Base-by-base conservation (phyloP, 2,329 filamentous ascomycete species). In the Bipolaris victoriae region DNA sequence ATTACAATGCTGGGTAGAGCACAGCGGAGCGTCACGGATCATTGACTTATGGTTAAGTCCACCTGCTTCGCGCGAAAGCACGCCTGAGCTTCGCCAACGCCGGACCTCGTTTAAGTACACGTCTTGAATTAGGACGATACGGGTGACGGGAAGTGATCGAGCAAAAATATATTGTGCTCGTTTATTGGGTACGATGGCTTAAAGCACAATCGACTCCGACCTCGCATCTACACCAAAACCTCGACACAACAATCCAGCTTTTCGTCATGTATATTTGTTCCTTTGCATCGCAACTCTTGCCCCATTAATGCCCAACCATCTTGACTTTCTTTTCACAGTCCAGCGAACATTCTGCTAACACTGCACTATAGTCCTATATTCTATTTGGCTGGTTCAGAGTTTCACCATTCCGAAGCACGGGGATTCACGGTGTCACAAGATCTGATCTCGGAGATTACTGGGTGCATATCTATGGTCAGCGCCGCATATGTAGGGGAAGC, bases 341-440 rank as follows among this genome's bases (percentile, higher is more conserved):
- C 15, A 7, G 18, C 10, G 11, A 9, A 18, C 5, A 2, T 6
- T 18, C n/a, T 24, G 15, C 22, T 54, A 6, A 48, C 16, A 24
- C 16, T 3, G 3, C 22, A 44, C 1, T 2, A 13, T 7, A 66
- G 63, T 22, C 49, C 18, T 55, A 56, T 31, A 54, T 51, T 7
- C 54, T 57, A 5, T 62, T 61, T 10, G 63, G 55, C 2, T 67
- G 60, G 65, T 66, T 47, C 26, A 10, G 3, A 46, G 18, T 58
- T 52, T 9, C 50, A 48, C 16, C 7, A 22, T 31, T 5, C 29
- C 49, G 3, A 40, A 58, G 61, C 9, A 22, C 7, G 18, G 65
- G 61, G n/a, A 50, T 54, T 2, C 58, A 61, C 7, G 29, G 37
- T 1, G 31, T 64, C 13, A 46, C 20, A 11, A 57, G 63, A 51